Base-by-base conservation (phyloP, 352 stramenopile species). In the Globisporangium spiculum region DNA sequence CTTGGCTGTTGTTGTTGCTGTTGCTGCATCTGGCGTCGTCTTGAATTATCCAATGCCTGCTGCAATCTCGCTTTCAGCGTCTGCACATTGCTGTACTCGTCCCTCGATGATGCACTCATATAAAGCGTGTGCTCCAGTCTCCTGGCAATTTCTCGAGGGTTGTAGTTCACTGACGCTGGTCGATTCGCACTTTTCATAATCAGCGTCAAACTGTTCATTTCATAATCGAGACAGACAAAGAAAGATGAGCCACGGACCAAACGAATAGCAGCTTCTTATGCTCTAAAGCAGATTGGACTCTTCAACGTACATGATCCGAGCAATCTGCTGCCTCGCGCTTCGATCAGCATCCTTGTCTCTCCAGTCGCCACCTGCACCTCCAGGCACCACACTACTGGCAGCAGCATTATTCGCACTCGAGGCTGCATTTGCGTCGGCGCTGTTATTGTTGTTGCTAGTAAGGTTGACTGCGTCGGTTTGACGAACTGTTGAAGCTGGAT, bases 161-260 rank as follows among this genome's bases (percentile, higher is more conserved):
- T 96, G 70, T 96, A 96, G 63, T 96, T 94, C n/a, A 84, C 86
- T 1, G 86, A 92, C 34, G 80, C 82, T n/a, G 89, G 89, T 14
- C 88, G 79, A 66, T 96, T 97, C 8, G 90, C 84, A 66, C 88
- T 96, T 74, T 94, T 96, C 85, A 94, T 96, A 24, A 96, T 96
- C 60, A 96, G 73, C 32, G 85, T 96, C 77, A 96, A 82, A 20
- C 88, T 96, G 59, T 16, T 52, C 22, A 30, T n/a, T 34, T 12
- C 27, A 34, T 14, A 56, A 66, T 56, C 56, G 52, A 58, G 41
- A 52, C 24, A 74, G 20, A 30, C 4, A 7, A 12, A 50, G 18
- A 24, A 9, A 46, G 34, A 56, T 56, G 22, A 26, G 24, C 8
- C 32, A 38, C 8, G 8, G 32, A 10, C 32, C 8, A 38, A 38